Base-by-base conservation (phyloP, 2,329 filamentous ascomycete species). In the Diplodia sapinea region DNA sequence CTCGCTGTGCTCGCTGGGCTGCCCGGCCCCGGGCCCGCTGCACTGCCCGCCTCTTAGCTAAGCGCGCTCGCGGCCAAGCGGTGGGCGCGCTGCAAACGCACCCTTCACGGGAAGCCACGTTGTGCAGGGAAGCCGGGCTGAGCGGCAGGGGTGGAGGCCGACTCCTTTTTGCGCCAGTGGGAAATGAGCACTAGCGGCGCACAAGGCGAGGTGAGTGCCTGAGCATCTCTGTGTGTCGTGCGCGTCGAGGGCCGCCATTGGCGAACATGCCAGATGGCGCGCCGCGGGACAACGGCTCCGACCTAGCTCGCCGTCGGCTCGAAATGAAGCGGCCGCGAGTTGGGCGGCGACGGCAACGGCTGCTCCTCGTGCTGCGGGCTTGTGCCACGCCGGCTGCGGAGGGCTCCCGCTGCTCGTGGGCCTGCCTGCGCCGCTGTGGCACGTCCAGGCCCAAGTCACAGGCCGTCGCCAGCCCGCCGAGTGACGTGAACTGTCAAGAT, bases 41-140 rank as follows among this genome's bases (percentile, higher is more conserved):
- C 36, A 23, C 23, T 23, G 38, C 29, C 43, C 17, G 17, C 38
- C 36, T 33, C 51, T 57, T 66, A 49, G 47, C 38, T 49, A 55
- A 66, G 31, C 31, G 31, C 6, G 31, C 31, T 50, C 50, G 26
- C 51, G 13, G 50, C 33, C 64, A 56, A 33, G 52, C 40, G 57
- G 38, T 50, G 56, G 56, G 40, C 57, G 23, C 38, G 57, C 57
- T 29, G 57, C 59, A 63, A 51, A 63, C 43, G 59, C 43, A 63
- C 59, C 59, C 59, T 51, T 66, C 52, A 47, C 43, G 64, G 64
- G 64, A 57, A 66, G 64, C 64, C 64, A 66, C 64, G 64, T 66
- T 66, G 52, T 66, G 40, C 64, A 66, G 64, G 64, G 64, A 66
- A 66, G 23, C 20, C 51, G 36, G 56, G 40, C n/a, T 15, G 31